Percentiles rank a stretch among this genome's conserved stretches.
phyloP scores from a whole-genome alignment of 805 yeast species.

The Wickerhamiella dianesei region DNA sequence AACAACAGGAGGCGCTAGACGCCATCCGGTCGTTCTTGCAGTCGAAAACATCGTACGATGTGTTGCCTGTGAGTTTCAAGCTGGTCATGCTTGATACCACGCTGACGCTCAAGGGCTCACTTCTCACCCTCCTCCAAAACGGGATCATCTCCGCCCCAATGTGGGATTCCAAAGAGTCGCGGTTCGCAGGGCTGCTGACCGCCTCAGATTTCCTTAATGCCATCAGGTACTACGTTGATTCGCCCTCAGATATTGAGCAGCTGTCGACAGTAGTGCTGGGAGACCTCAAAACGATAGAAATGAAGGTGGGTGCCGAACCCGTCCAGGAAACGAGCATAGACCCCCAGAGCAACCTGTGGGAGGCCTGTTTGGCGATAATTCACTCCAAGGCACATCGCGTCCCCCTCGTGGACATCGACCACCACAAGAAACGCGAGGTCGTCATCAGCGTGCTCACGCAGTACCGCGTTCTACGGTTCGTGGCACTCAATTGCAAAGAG shows the following conservation, averaged over 20 bases:
- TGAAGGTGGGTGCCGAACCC: conserved; percentile 61
- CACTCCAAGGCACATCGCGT: conserved; percentile 81
- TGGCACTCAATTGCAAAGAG: conserved; percentile 90
- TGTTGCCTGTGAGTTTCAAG: conserved; percentile 86
- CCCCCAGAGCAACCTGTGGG: conserved; percentile 78
- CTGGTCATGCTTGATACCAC: conserved; percentile 89
- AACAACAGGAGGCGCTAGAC: conserved; percentile 58
- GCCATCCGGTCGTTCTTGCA: conserved; percentile 75
- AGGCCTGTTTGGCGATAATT: conserved; percentile 87
- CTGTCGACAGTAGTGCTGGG: conserved; percentile 76
- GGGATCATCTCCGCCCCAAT: conserved; percentile 92
- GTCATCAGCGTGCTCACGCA: conserved; percentile 93
- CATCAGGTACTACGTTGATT: conserved; percentile 79
- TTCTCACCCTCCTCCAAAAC: conserved; percentile 80
- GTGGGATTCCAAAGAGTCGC: conserved; percentile 81
- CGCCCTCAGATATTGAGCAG: conserved; percentile 73
- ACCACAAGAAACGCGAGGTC: conserved; percentile 80
- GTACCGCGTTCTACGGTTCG: conserved; percentile 88
- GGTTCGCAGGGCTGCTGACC: conserved; percentile 89
- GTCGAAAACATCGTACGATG: conserved; percentile 91
- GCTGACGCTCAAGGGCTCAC: conserved; percentile 73
- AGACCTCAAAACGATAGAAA: conserved; percentile 76
- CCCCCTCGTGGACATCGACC: conserved; percentile 89
- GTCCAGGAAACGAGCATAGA: conserved; percentile 79
- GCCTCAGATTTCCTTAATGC: conserved; percentile 89